Conservation (phyloP, 768 basidiomycete genomes). For the Pleurotus ostreatus region DNA sequence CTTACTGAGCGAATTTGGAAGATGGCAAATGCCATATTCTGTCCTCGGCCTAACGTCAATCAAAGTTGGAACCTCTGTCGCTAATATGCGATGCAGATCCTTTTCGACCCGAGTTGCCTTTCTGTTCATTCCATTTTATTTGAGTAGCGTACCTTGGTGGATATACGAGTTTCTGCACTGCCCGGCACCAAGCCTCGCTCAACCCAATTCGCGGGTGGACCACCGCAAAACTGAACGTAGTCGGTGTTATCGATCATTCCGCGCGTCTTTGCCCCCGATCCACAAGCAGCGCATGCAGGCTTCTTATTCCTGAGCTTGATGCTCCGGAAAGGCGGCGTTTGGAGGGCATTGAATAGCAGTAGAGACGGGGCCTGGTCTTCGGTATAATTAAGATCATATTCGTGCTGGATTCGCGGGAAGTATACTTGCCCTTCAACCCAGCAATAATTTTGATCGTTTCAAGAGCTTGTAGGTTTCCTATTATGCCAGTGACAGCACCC, state of each 20-base stretch:
- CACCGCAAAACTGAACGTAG: slow-evolving; percentile 87
- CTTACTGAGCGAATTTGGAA: slow-evolving; percentile 74
- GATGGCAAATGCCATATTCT: slow-evolving; percentile 84
- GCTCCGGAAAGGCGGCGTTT: slow-evolving; percentile 67
- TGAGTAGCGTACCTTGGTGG: slow-evolving; percentile 25
- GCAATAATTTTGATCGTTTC: slow-evolving; percentile 80
- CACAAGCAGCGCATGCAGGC: slow-evolving; percentile 74
- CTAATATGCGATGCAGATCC: slow-evolving; percentile 43
- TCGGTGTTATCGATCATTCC: slow-evolving; percentile 55
- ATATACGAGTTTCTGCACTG: slow-evolving; percentile 36
- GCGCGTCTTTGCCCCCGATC: slow-evolving; percentile 37
- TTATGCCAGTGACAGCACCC: slow-evolving; percentile 84
- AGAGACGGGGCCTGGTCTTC: slow-evolving; percentile 61
- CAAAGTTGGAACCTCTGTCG: slow-evolving; percentile 30
- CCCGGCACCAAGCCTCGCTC: slow-evolving; percentile 43
- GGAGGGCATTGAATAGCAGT: slow-evolving; percentile 71
- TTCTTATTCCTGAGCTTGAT: slow-evolving; percentile 78
- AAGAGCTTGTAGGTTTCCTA: slow-evolving; percentile 86
- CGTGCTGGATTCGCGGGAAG: neutral
- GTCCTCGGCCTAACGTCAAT: slow-evolving; percentile 77
- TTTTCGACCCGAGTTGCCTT: slow-evolving; percentile 16
- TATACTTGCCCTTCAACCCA: slow-evolving; percentile 55
- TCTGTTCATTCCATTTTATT: no score
- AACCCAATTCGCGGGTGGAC: slow-evolving; percentile 63
- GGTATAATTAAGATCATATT: neutral